Percentiles rank a stretch among this genome's conserved stretches.
These are phyloP conservation scores for Podospora sp. DNA, from an alignment of 495 filamentous ascomycete genomes.

Conservation along the genomic window DNA sequence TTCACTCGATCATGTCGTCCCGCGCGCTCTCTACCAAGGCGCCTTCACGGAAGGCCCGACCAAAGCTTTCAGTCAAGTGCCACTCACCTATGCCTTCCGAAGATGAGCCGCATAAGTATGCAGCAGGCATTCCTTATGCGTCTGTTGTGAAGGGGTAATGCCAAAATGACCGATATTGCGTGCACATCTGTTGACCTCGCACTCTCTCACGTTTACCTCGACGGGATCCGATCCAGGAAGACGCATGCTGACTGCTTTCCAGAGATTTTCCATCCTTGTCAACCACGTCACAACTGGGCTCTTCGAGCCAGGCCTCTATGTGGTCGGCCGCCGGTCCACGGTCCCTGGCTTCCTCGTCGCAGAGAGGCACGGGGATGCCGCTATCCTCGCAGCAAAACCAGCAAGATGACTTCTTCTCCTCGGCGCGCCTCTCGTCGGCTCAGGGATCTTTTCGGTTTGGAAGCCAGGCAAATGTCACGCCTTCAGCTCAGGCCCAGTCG, in stretches of 20 bases:
- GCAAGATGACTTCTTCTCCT: slow-evolving; percentile 61
- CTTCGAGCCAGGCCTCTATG: slow-evolving; percentile 48
- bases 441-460: slow-evolving; percentile 65
- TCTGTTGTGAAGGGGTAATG: slow-evolving; percentile 36
- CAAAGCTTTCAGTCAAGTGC: slow-evolving; percentile 20
- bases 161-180: neutral
- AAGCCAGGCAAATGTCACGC: slow-evolving; percentile 55
- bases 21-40: neutral
- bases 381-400: slow-evolving; percentile 55
- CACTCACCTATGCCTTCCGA: slow-evolving; percentile 13
- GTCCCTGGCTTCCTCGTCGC: slow-evolving; percentile 57
- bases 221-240: neutral
- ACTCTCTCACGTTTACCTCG: neutral
- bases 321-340: slow-evolving; percentile 61
- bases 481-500: slow-evolving; percentile 65
- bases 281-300: slow-evolving; percentile 64
- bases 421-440: slow-evolving; percentile 56
- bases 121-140: slow-evolving; percentile 32
- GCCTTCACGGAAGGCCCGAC: neutral
- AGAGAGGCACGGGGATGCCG: slow-evolving; percentile 65
- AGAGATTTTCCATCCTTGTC: slow-evolving; percentile 88
- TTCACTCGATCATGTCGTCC: neutral
- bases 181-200: neutral
- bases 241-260: slow-evolving; percentile 1
- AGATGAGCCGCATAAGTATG: slow-evolving; percentile 11